Base-by-base conservation (phyloP, 352 stramenopile genomes). In the Poterioochromonas sp. region DNA sequence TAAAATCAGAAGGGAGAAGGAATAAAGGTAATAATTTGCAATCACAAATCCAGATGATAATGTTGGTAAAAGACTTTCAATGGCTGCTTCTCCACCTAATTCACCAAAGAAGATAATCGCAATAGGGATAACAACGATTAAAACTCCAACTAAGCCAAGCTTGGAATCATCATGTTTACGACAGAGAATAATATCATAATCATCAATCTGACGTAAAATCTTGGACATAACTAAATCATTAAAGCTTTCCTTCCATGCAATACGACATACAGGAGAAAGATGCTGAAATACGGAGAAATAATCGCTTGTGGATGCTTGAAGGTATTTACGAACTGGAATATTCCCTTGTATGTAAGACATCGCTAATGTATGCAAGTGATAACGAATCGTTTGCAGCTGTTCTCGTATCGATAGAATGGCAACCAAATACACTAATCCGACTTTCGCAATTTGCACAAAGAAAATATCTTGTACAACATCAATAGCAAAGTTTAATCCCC, bases 401-500 rank as follows among this genome's bases (percentile, higher is more conserved):
- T 8, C 8, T 8, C 51, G 51, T 32, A 62, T 62, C 8, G 51
- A 32, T 22, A 29, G 2, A 2, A 62, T 62, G 8, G 51, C 8
- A 8, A 62, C 26, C 2, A 32, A 8, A 62, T 62, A 62, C 15
- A 62, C 8, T 22, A 62, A 8, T 5, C 12, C 12, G 26, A 62
- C 2, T 62, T 62, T 62, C 8, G 29, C 8, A 62, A 62, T 22
- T 15, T 69, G 60, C 11, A 47, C 11, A 26, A 73, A 44, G 26
- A 73, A 73, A 5, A 73, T 51, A 32, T 73, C 63, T 51, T 73
- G 63, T 5, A 73, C n/a, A 8, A 73, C 37, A 32, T 29, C 41
- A 51, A 73, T 29, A 22, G 2, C 18, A 73, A 73, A 51, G 63
- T 73, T 73, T 8, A 73, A 32, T 51, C 63, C 63, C 63, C 63